phyloP scores from a whole-genome alignment of 352 stramenopile species.

The Globisporangium recalcitrans region DNA sequence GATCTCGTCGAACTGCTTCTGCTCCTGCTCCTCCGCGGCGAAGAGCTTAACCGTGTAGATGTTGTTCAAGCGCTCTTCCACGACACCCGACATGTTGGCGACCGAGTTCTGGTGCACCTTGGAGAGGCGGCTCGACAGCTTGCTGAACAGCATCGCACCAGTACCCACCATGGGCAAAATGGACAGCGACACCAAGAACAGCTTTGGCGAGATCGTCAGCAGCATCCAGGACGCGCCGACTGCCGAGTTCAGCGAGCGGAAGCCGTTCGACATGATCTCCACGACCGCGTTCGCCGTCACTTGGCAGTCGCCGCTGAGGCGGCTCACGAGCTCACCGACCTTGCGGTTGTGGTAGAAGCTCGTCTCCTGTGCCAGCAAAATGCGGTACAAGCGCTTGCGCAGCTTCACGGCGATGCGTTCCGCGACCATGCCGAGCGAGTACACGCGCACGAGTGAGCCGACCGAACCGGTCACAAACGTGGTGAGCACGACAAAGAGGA shows the following conservation, averaged over 20 bases:
- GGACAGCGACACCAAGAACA: constrained; percentile 85
- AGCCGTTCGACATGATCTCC: constrained; percentile 81
- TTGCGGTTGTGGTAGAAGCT: constrained; percentile 80
- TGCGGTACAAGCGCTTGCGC: constrained; percentile 64
- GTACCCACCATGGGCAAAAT: constrained; percentile 77
- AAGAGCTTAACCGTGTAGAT: constrained; percentile 90
- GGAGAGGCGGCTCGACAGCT: constrained; percentile 71
- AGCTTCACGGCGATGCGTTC: constrained; percentile 82
- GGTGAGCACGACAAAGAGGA: constrained; percentile 78
- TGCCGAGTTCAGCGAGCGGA: constrained; percentile 86
- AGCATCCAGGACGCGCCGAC: constrained; percentile 87
- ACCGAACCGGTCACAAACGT: constrained; percentile 83
- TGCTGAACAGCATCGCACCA: constrained; percentile 79
- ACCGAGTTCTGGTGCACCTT: constrained; percentile 79
- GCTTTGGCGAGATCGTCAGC: constrained; percentile 83
- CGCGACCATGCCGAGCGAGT: constrained; percentile 86
- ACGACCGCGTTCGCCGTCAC: constrained; percentile 87
- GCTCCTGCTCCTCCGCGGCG: constrained; percentile 68
- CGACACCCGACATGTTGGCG: constrained; percentile 69
- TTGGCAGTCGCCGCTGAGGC: constrained; percentile 84
- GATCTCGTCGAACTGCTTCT: constrained; percentile 57
- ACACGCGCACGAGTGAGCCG: constrained; percentile 84
- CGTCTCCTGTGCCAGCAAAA: constrained; percentile 77
- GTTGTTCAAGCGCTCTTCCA: constrained; percentile 85
- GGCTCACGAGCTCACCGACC: constrained; percentile 82